Conservation (phyloP, 2,329 filamentous ascomycete species). For the Lachnellula willkommii region DNA sequence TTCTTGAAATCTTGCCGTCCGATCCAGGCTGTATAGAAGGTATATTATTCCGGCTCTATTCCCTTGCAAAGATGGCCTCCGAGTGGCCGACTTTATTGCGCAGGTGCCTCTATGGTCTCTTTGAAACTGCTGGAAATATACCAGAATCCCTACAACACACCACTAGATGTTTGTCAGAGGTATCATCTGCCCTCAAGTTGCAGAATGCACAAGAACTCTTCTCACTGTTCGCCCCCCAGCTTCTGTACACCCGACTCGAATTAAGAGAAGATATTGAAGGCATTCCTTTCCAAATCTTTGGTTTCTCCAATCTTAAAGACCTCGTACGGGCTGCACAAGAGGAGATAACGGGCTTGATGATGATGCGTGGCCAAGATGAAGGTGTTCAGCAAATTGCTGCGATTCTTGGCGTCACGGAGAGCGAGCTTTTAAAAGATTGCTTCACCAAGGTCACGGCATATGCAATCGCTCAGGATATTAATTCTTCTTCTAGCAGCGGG, state of each 20-base stretch:
- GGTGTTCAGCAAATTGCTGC: slow-evolving; percentile 56
- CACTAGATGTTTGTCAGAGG: slow-evolving; percentile 59
- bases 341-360: slow-evolving; percentile 72
- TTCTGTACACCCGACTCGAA: slow-evolving; percentile 87
- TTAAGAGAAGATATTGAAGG: slow-evolving; percentile 52
- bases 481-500: slow-evolving; percentile 36
- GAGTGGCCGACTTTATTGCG: slow-evolving; percentile 81
- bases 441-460: slow-evolving; percentile 82
- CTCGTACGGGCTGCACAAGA: slow-evolving; percentile 66
- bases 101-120: slow-evolving; percentile 86
- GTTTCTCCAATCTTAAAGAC: slow-evolving; percentile 62
- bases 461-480: slow-evolving; percentile 70
- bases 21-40: slow-evolving; percentile 70
- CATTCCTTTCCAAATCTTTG: slow-evolving; percentile 83
- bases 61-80: slow-evolving; percentile 71
- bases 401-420: slow-evolving; percentile 48
- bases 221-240: slow-evolving; percentile 75
- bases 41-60: slow-evolving; percentile 75
- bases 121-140: slow-evolving; percentile 79
- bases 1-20: slow-evolving; percentile 71
- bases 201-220: slow-evolving; percentile 67
- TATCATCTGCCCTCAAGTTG: slow-evolving; percentile 62
- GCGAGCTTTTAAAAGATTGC: slow-evolving; percentile 56
- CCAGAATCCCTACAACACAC: slow-evolving; percentile 63
- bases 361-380: slow-evolving; percentile 71